Evolutionary conservation across 768 basidiomycete genomes (phyloP).

Genomic region (Phanerodontia chrysosporium): DNA sequence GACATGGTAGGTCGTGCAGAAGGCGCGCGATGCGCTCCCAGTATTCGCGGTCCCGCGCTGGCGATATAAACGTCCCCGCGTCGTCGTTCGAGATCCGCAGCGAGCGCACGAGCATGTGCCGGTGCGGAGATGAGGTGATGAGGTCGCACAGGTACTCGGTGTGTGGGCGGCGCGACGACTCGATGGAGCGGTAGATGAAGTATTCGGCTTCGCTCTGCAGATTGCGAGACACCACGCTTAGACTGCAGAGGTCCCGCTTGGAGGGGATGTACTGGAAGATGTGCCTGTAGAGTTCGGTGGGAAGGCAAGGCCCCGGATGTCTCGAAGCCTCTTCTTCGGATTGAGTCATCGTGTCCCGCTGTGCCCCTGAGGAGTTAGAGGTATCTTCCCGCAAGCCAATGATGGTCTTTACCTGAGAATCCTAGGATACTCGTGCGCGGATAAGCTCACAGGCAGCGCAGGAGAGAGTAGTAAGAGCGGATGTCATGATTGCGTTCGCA

Average conservation of each 20-base stretch:
- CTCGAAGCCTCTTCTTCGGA: neutral
- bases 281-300: slow-evolving; percentile 14
- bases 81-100: slow-evolving; percentile 13
- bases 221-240: slow-evolving; percentile 10
- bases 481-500: slow-evolving; percentile 1
- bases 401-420: neutral
- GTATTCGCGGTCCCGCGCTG: slow-evolving; percentile 7
- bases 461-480: neutral
- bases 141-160: slow-evolving; percentile 14
- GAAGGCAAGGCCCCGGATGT: neutral
- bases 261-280: slow-evolving; percentile 12
- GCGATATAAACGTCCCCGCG: neutral
- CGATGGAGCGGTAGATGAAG: slow-evolving; percentile 14
- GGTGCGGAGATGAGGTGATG: slow-evolving; percentile 11
- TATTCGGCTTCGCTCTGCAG: slow-evolving; percentile 13
- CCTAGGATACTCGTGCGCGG: neutral
- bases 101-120: slow-evolving; percentile 12
- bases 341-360: neutral
- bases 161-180: slow-evolving; percentile 1
- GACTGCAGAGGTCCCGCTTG: slow-evolving; percentile 13
- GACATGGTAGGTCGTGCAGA: slow-evolving; percentile 12
- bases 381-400: neutral
- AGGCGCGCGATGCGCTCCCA: slow-evolving; percentile 14
- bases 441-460: neutral
- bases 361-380: neutral